phyloP scores from a whole-genome alignment of 139 green algal species.

The Protoeuglena noctilucae region DNA sequence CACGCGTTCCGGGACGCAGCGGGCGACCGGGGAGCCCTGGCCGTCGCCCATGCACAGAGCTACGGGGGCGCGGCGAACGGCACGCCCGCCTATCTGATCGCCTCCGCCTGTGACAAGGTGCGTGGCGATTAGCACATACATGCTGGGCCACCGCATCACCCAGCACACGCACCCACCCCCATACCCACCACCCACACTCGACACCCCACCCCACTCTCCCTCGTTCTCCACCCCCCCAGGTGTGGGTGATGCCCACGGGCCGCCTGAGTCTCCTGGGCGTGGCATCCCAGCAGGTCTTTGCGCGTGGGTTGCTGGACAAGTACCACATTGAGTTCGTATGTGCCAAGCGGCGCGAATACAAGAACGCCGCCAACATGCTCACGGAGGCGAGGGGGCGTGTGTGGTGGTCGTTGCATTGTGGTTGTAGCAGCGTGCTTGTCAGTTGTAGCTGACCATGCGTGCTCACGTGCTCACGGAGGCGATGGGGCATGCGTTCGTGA shows the following conservation, averaged over 20 bases:
- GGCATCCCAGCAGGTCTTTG: background rate
- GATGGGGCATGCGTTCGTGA: too few species aligned
- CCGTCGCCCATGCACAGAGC: background rate
- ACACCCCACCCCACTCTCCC: background rate
- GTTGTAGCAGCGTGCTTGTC: too few species aligned
- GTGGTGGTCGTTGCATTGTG: too few species aligned
- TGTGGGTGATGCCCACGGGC: background rate
- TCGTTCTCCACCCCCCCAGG: background rate
- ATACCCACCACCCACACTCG: background rate
- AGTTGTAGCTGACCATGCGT: too few species aligned
- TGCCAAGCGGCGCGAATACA: background rate
- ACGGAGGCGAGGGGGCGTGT: background rate
- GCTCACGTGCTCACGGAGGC: too few species aligned
- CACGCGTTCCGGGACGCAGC: background rate
- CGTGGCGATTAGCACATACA: background rate
- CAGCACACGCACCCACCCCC: background rate
- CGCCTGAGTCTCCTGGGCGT: background rate
- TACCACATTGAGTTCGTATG: background rate
- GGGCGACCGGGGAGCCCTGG: background rate
- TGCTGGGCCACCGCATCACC: background rate
- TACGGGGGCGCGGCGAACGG: constrained; percentile 2
- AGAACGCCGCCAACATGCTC: constrained; percentile 3
- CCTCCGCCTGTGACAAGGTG: constrained; percentile 6
- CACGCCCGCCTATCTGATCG: constrained; percentile 4
- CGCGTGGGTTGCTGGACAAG: background rate